Evolutionary conservation across 225 moss, liverwort and hornwort genomes (phyloP), one percentile per base, ranked within the genome.

Genomic region (Antitrichia curtipendula): DNA sequence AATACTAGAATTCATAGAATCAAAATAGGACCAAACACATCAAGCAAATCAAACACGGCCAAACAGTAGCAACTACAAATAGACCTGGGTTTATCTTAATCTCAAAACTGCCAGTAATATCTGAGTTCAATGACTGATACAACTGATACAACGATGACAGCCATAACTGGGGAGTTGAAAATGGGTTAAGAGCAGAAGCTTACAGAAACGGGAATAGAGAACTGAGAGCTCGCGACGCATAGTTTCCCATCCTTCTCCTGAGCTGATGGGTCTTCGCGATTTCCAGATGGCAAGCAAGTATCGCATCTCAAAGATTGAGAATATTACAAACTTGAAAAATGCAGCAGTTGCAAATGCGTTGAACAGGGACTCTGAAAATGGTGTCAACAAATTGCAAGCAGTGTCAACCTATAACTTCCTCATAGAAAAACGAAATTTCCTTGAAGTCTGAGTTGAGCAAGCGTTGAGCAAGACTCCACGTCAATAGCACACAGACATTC

Each of bases 231-330:
- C 98, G 74, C 98, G 96, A 61, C 98, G 96, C 98, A 98, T 98
- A 45, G 94, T 95, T 86, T 98, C 98, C 98, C 98, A 98, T 70
- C 98, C 98, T 88, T 97, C 98, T 89, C 98, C 98, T 65, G 95
- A 94, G 80, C 93, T 96, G 50, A 96, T 84, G n/a, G 96, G 96
- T 88, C 98, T 91, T 83, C 95, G 90, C 59, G 98, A 97, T 90
- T 98, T 98, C 98, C 98, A 98, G 69, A 98, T 96, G 56, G 96
- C 96, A 86, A 98, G 96, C 82, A 98, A 87, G 90, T 98, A 98
- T 20, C 98, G 91, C 98, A 98, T 98, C 92, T 98, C 98, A 97
- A 98, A 98, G 79, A 98, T 98, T 73, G 98, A 96, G 87, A 98
- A 98, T 50, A 98, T 97, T 23, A 98, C 96, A 80, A 98, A 98